phyloP scores from a whole-genome alignment of 441 rosid species.

The Hura crepitans region DNA sequence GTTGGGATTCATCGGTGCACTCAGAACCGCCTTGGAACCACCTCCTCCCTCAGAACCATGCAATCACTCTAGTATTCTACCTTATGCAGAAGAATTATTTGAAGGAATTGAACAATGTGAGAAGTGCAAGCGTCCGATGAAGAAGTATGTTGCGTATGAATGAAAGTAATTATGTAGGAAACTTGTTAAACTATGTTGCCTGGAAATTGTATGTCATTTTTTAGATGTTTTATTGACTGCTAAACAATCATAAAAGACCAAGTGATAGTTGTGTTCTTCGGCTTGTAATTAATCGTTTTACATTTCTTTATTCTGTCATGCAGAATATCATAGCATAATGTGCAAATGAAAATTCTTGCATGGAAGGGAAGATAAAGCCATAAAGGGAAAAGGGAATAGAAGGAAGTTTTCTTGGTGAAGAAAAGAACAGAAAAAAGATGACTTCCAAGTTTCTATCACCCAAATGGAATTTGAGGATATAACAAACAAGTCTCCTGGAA shows the following conservation, averaged over 20 bases:
- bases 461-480: not conserved
- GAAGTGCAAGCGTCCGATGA: constrained; percentile 58
- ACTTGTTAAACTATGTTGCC: constrained; percentile 14
- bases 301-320: not conserved
- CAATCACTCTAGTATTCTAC: constrained; percentile 36
- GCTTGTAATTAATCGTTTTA: not conserved
- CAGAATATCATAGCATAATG: not conserved
- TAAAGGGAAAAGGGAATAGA: not conserved
- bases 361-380: no score
- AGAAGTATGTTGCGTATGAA: constrained; percentile 48
- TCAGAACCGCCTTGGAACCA: constrained; percentile 35
- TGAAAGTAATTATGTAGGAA: constrained; percentile 26
- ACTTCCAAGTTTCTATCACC: not conserved
- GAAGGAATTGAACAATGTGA: constrained; percentile 40
- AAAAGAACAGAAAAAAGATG: not conserved
- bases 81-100: constrained; percentile 37
- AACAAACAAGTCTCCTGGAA: not conserved
- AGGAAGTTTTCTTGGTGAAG: not conserved
- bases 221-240: constrained; percentile 11
- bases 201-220: constrained; percentile 2
- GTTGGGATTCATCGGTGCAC: constrained; percentile 47
- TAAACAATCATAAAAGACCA: constrained; percentile 7
- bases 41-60: constrained; percentile 37
- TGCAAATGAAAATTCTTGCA: not conserved
- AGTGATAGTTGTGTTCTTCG: not conserved